Percentiles rank a stretch among this genome's conserved stretches.
These are phyloP conservation scores for Eucalyptus decipiens DNA, from an alignment of 345 rosid species.

Conservation along the genomic window DNA sequence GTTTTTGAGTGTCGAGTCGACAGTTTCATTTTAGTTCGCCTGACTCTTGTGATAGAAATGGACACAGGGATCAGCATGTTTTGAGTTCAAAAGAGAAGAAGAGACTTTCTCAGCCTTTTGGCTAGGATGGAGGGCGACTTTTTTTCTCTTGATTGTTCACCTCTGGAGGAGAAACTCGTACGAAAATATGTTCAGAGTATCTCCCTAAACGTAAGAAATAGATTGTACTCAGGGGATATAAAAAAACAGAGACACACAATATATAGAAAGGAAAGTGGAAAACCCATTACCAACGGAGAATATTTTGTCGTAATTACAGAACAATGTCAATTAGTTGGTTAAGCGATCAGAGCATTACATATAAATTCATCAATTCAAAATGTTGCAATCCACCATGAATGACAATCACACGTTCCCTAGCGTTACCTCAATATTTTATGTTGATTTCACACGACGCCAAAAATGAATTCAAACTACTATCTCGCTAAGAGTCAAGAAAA, in stretches of 20 bases:
- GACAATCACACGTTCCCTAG: background rate
- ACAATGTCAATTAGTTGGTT: background rate
- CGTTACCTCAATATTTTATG: background rate
- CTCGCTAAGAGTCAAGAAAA: rapidly evolving
- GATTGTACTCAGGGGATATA: background rate
- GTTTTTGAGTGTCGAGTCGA: background rate
- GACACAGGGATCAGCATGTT: background rate
- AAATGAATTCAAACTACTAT: background rate
- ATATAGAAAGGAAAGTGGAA: background rate
- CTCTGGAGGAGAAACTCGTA: background rate
- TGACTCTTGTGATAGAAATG: background rate
- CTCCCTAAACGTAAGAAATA: background rate
- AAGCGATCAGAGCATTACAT: background rate
- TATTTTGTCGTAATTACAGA: background rate
- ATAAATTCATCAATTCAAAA: background rate
- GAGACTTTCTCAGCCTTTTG: background rate
- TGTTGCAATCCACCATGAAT: background rate
- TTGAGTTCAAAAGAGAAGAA: background rate
- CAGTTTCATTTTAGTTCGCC: background rate
- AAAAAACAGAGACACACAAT: background rate
- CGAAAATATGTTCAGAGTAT: background rate
- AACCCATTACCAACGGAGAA: background rate
- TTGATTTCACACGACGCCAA: background rate
- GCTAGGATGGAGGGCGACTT: background rate
- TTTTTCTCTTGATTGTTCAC: background rate